Evolutionary conservation across 2,329 filamentous ascomycete species (phyloP).

Genomic region (Acephala macrosclerotiorum): DNA sequence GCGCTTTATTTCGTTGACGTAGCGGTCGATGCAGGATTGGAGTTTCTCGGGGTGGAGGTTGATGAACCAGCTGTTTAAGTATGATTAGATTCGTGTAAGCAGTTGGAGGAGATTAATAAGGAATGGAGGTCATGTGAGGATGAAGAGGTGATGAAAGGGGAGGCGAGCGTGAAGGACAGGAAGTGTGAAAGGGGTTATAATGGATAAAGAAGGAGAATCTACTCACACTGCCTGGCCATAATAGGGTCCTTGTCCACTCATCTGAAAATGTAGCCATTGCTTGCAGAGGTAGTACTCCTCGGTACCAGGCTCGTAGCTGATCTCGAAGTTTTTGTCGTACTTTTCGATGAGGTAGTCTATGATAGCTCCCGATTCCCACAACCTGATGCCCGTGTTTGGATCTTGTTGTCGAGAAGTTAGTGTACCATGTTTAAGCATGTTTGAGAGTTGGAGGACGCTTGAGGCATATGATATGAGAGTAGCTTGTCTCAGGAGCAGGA

Average conservation of each 20-base stretch:
- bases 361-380: slow-evolving; percentile 54
- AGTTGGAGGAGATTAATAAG: not conserved
- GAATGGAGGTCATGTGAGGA: not conserved
- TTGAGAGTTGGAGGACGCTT: too few relatives aligned
- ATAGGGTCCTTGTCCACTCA: slow-evolving; percentile 48
- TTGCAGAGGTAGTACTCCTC: slow-evolving; percentile 44
- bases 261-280: slow-evolving; percentile 51
- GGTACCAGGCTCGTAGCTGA: slow-evolving; percentile 43
- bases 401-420: slow-evolving; percentile 31
- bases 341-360: slow-evolving; percentile 51
- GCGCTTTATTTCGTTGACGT: slow-evolving; percentile 49
- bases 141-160: too few relatives aligned
- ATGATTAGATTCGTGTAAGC: not conserved
- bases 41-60: slow-evolving; percentile 48
- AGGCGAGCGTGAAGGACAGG: too few relatives aligned
- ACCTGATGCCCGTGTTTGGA: slow-evolving; percentile 49
- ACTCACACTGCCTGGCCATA: slow-evolving; percentile 42
- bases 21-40: slow-evolving; percentile 51
- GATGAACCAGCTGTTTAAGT: not conserved
- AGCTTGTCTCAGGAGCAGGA: too few relatives aligned
- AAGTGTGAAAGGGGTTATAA: not conserved
- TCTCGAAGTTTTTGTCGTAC: slow-evolving; percentile 48
- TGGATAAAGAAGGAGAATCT: not conserved
- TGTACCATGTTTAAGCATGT: too few relatives aligned
- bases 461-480: too few relatives aligned